A percentile compares a stretch with the other conserved stretches of the same genome.
Evolutionary conservation across 257 asterid genomes (phyloP).

Genomic region (Solanum pinnatisectum): DNA sequence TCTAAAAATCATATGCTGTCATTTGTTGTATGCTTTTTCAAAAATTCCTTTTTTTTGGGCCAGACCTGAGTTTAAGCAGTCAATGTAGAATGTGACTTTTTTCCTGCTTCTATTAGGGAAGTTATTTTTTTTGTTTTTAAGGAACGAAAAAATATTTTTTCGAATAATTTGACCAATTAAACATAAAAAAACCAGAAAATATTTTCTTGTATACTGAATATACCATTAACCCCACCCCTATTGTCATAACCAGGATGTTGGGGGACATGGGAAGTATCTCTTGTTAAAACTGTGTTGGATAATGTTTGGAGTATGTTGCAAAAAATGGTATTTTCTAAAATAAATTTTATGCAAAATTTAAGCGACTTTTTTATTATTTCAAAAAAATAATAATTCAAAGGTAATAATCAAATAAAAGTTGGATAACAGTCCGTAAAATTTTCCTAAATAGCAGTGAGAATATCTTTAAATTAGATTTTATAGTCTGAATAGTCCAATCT

Average conservation of each 20-base stretch:
- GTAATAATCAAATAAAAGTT: too few relatives aligned
- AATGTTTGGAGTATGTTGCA: neutral
- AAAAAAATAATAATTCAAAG: too few relatives aligned
- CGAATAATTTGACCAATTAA: too few relatives aligned
- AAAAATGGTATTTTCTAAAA: too few relatives aligned
- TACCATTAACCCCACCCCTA: neutral
- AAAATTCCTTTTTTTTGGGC: too few relatives aligned
- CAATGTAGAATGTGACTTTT: too few relatives aligned
- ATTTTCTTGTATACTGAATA: neutral
- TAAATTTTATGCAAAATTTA: neutral
- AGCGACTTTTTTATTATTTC: too few relatives aligned
- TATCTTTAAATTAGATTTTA: neutral
- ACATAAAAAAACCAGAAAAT: too few relatives aligned
- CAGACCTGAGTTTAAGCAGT: too few relatives aligned
- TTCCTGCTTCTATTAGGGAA: neutral
- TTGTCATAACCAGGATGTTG: too few relatives aligned
- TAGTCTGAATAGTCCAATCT: neutral
- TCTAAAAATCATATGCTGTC: neutral
- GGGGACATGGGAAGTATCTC: too few relatives aligned
- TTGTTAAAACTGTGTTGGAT: neutral
- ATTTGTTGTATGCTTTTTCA: neutral
- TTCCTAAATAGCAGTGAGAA: neutral
- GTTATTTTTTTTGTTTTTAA: neutral
- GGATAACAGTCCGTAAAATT: neutral
- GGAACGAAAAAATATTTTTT: too few relatives aligned